Evolutionary conservation across 805 yeast species (phyloP), one percentile per base, ranked within the genome.

Genomic region (Starmerella gropengiesseri): DNA sequence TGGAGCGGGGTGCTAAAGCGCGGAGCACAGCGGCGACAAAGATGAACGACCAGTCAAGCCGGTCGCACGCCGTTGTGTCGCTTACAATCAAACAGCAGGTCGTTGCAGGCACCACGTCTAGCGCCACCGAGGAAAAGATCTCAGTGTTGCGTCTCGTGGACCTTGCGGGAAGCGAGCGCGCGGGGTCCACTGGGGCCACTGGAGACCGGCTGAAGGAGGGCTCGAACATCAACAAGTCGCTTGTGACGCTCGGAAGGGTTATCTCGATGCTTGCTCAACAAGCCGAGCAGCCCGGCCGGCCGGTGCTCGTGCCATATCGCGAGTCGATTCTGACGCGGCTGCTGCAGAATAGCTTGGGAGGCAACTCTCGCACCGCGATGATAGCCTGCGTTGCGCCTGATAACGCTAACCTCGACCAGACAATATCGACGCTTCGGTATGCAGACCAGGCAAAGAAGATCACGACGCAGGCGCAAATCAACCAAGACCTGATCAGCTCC

Each of bases 291-390:
- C 28, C 49, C 45, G 25, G 19, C n/a, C 12, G 40, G 9, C 4
- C 14, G 5, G 23, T 35, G 5, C 60, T 74, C 13, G 69, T 77
- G 1, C 89, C 89, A 0, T 80, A 78, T 53, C 65, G 94, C 48
- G 94, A 83, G 51, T 81, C 93, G 0, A 66, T 70, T 0, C 62
- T 83, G 41, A 83, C 94, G 0, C 79, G 87, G 74, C 62, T 83
- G 2, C 64, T 83, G 48, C 78, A 77, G 54, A 89, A 81, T 51
- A 76, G 75, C 46, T 62, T 84, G 28, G 85, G 91, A 1, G 95
- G 95, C 1, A 81, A 81, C 55, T 78, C 91, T n/a, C 81, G 80
- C 55, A 86, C 94, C 0, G 78, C 79, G 1, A 75, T 85, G 81
- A 71, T 85, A n/a, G 91, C 91, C 17, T 84, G 93, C 57, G 68